Conservation (phyloP, 805 yeast genomes). For the Metschnikowia sp. region DNA sequence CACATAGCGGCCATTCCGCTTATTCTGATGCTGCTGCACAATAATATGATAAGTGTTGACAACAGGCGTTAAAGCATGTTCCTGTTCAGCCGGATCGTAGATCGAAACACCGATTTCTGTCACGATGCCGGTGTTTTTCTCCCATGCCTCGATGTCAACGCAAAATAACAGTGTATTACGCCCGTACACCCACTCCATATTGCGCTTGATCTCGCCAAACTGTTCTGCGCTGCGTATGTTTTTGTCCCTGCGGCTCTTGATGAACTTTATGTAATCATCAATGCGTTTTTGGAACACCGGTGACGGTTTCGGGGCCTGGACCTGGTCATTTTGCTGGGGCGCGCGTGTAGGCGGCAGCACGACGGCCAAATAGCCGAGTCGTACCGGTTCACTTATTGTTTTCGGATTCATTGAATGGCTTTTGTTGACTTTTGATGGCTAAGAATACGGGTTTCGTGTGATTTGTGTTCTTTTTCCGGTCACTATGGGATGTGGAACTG, state of each 20-base stretch:
- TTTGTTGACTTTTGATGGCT: no score
- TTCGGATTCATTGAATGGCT: no score
- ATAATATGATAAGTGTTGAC: conserved; percentile 19
- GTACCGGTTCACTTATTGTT: no score
- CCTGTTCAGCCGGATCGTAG: conserved; percentile 19
- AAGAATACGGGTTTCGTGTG: no score
- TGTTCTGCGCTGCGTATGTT: background rate
- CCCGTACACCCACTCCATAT: conserved; percentile 19
- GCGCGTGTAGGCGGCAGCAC: no score
- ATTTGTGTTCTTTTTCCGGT: no score
- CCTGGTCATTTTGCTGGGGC: no score
- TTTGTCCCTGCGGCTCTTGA: background rate
- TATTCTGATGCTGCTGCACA: conserved; percentile 13
- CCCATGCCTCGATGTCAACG: conserved; percentile 26
- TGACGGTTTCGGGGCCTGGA: background rate
- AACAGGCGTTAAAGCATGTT: conserved; percentile 15
- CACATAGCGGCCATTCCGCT: conserved; percentile 19
- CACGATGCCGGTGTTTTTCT: conserved; percentile 13
- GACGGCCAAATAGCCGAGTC: no score
- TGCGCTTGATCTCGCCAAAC: background rate
- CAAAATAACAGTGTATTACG: conserved; percentile 19
- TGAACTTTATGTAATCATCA: background rate
- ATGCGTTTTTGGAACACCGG: background rate
- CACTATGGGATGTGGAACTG: no score
- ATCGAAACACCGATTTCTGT: conserved; percentile 25